Evolutionary conservation across 257 asterid genomes (phyloP).

Genomic region (Paraleonurus japonicus): DNA sequence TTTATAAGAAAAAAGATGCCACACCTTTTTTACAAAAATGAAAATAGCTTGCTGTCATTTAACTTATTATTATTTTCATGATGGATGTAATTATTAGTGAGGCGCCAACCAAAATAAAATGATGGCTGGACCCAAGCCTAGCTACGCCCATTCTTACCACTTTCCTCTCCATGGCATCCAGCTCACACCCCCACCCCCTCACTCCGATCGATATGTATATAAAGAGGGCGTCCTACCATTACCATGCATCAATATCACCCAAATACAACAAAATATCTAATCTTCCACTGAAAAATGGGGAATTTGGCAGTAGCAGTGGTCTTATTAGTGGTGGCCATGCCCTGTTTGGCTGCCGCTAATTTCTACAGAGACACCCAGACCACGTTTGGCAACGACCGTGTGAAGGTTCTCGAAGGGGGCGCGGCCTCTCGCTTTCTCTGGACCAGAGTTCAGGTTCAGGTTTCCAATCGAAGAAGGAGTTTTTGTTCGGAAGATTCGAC

Average conservation of each 20-base stretch:
- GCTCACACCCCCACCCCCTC: background rate
- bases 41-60: too few species aligned
- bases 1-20: too few species aligned
- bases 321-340: too few species aligned
- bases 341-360: slow-evolving; percentile 30
- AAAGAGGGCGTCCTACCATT: background rate
- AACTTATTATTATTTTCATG: too few species aligned
- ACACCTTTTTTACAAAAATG: too few species aligned
- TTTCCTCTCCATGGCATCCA: background rate
- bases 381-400: slow-evolving; percentile 52
- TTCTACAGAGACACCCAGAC: slow-evolving; percentile 41
- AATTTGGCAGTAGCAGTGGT: too few species aligned
- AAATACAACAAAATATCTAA: too few species aligned
- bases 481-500: slow-evolving; percentile 43
- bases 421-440: slow-evolving; percentile 29
- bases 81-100: too few species aligned
- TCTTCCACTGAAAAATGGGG: too few species aligned
- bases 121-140: background rate
- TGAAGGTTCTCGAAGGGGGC: slow-evolving; percentile 46
- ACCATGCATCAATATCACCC: too few species aligned
- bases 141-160: too few species aligned
- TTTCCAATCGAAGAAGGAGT: slow-evolving; percentile 34
- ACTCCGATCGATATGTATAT: too few species aligned
- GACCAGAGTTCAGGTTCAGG: slow-evolving; percentile 51
- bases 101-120: background rate